These are phyloP conservation scores for Arabis hirsuta DNA, from an alignment of 345 rosid species.

Conservation along the genomic window DNA sequence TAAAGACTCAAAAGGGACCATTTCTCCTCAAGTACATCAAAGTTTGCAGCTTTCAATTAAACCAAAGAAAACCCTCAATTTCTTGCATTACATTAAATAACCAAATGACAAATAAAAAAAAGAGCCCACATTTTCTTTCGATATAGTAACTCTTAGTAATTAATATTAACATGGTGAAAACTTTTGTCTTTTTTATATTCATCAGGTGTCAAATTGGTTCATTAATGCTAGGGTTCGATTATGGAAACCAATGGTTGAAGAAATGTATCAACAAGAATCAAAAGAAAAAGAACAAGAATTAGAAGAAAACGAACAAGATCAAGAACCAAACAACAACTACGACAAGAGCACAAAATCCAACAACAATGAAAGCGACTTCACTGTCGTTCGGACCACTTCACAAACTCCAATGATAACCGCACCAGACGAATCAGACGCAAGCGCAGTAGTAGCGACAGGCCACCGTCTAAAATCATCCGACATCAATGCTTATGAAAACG, in stretches of 20 bases:
- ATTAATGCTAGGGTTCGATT: slow-evolving; percentile 97
- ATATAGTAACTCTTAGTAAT: neutral
- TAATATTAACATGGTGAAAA: neutral
- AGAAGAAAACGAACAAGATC: slow-evolving; percentile 44
- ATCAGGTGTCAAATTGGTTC: slow-evolving; percentile 98
- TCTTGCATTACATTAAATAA: slow-evolving; percentile 37
- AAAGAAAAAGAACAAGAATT: slow-evolving; percentile 49
- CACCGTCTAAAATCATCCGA: slow-evolving; percentile 62
- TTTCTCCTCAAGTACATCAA: slow-evolving; percentile 36
- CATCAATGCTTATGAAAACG: slow-evolving; percentile 68
- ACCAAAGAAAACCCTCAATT: slow-evolving; percentile 38
- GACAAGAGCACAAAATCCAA: slow-evolving; percentile 61
- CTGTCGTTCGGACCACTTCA: slow-evolving; percentile 45
- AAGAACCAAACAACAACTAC: slow-evolving; percentile 41
- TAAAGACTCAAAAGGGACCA: slow-evolving; percentile 44
- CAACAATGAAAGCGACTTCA: slow-evolving; percentile 48
- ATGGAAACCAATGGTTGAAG: slow-evolving; percentile 99
- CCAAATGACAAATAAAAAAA: slow-evolving; percentile 29
- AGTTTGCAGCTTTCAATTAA: slow-evolving; percentile 41
- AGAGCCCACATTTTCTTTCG: neutral
- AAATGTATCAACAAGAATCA: slow-evolving; percentile 91
- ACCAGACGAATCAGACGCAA: slow-evolving; percentile 35
- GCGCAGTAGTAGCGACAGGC: slow-evolving; percentile 36
- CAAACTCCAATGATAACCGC: slow-evolving; percentile 43
- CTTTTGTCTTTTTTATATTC: slow-evolving; percentile 2